Conservation (phyloP, 1,284 basidiomycete genomes). For the Marasmius fiardii region DNA sequence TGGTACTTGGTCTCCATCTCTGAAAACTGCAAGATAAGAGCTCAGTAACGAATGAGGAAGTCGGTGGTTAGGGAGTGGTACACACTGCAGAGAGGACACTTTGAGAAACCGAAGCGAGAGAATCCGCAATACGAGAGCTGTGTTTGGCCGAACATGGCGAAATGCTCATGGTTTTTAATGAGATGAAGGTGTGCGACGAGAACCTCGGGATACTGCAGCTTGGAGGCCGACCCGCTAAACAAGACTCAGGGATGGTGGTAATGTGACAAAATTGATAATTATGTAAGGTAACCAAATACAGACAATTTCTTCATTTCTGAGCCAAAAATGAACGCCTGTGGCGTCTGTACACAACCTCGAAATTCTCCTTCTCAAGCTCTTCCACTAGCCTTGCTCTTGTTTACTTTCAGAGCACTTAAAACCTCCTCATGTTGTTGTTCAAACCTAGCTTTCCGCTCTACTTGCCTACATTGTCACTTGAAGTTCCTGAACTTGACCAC, state of each 20-base stretch:
- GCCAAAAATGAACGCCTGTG: too few species aligned
- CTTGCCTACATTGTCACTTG: neutral
- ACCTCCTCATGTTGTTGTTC: too few species aligned
- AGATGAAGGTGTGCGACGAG: neutral
- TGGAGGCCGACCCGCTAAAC: too few species aligned
- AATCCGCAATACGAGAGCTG: neutral
- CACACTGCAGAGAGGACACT: neutral
- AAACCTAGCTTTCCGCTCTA: neutral
- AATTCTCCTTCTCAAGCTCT: too few species aligned
- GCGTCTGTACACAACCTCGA: too few species aligned
- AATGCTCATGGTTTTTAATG: neutral
- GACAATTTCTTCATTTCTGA: too few species aligned
- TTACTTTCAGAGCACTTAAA: too few species aligned
- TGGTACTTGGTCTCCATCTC: slow-evolving; percentile 42
- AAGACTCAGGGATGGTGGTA: too few species aligned
- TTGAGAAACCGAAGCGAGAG: neutral
- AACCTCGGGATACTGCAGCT: too few species aligned
- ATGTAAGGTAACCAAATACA: too few species aligned
- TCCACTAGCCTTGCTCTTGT: too few species aligned
- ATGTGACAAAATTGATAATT: too few species aligned
- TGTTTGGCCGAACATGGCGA: neutral
- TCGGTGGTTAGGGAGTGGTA: neutral
- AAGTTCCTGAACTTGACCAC: neutral
- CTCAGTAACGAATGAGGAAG: neutral
- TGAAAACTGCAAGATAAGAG: slow-evolving; percentile 34